phyloP scores from a whole-genome alignment of 345 rosid genomes.

The Litchi chinensis region DNA sequence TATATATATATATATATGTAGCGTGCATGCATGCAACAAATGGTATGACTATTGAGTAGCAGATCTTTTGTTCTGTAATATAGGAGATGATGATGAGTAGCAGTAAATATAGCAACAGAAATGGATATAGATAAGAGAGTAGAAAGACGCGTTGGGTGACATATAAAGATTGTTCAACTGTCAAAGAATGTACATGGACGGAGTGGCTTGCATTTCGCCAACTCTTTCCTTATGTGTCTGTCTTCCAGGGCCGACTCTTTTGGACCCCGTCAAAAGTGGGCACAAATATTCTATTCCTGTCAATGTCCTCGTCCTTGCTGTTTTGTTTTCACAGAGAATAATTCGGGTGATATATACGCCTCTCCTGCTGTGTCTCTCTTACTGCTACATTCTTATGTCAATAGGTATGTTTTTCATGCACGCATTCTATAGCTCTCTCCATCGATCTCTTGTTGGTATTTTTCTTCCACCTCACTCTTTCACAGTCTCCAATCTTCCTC shows the following conservation, averaged over 20 bases:
- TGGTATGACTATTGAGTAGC: too few relatives aligned
- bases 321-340: conserved; percentile 12
- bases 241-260: not conserved
- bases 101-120: not conserved
- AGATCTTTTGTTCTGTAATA: not conserved
- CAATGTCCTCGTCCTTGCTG: conserved; percentile 1
- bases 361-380: conserved; percentile 18
- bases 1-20: too few relatives aligned
- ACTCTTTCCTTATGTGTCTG: not conserved
- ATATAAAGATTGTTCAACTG: not conserved
- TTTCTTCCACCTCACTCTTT: not conserved
- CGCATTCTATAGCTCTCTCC: too few relatives aligned
- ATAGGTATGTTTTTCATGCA: conserved; percentile 28
- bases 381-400: conserved; percentile 20
- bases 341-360: conserved; percentile 32
- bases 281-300: conserved; percentile 7
- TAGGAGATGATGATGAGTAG: not conserved
- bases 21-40: not conserved
- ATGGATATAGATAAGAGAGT: not conserved
- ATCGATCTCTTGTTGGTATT: not conserved
- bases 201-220: conserved; percentile 28
- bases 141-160: not conserved
- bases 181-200: not conserved
- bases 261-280: conserved; percentile 7
- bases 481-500: not conserved